Evolutionary conservation across 805 yeast genomes (phyloP), one percentile per base, ranked within the genome.

Genomic region (Yueomyces sinensis): DNA sequence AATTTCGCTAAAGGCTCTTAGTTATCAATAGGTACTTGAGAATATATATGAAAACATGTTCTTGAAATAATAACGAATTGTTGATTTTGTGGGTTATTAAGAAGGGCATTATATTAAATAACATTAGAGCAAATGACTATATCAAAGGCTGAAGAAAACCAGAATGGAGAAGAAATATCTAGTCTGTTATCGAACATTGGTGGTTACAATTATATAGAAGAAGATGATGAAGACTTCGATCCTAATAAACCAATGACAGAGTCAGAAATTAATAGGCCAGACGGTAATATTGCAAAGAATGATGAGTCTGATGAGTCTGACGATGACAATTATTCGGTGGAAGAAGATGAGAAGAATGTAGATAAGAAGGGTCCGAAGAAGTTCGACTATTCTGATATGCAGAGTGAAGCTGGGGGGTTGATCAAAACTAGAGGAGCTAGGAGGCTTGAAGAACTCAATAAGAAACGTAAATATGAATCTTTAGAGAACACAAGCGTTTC

Each of bases 361-460:
- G n/a, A n/a, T n/a, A n/a, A n/a, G n/a, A n/a, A n/a, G n/a, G n/a
- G n/a, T n/a, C n/a, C n/a, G n/a, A n/a, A n/a, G n/a, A n/a, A n/a
- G n/a, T n/a, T 17, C 3, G 46, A 48, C 29, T 79, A 79, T 49
- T 61, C 70, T 5, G 56, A 57, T 3, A 70, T 79, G 5, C 81
- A 73, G 40, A 70, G 72, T 48, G 46, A 64, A 31, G 48, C 61
- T 13, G 80, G 78, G n/a, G 79, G 84, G 0, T 65, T 77, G 35
- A 68, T 82, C 25, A 72, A 73, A 46, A 82, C 94, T 0, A 63
- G 94, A 43, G 65, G 71, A 17, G 89, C 76, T 42, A 55, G 80
- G 32, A 58, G 56, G 20, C 39, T 59, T 17, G 81, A 74, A 35
- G 52, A 49, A 15, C 31, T 30, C 2, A 41, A 35, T 39, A 52